phyloP scores from a whole-genome alignment of 139 green algal genomes.

The Chlorella vulgaris region DNA sequence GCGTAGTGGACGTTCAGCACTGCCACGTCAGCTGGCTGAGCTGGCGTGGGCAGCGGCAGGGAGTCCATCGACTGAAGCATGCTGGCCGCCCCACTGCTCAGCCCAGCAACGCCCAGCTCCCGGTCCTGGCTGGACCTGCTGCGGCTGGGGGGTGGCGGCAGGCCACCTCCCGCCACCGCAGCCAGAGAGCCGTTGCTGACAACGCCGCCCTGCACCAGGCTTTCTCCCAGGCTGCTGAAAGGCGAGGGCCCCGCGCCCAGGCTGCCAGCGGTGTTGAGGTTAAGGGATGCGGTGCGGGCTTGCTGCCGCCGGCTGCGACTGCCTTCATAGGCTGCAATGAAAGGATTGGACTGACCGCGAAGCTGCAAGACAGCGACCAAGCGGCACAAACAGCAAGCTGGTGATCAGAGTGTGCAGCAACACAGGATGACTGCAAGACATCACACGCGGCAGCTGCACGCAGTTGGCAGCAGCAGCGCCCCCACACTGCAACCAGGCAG shows the following conservation, averaged over 20 bases:
- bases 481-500: no score
- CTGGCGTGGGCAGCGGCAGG: constrained; percentile 32
- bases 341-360: constrained; percentile 43
- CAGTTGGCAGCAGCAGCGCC: no score
- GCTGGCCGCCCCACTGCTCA: neutral
- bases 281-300: neutral
- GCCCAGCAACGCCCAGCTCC: neutral
- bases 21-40: constrained; percentile 15
- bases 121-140: neutral
- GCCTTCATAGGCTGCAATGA: constrained; percentile 32
- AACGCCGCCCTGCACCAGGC: no score
- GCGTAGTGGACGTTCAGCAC: constrained; percentile 42
- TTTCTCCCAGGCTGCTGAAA: neutral
- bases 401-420: no score
- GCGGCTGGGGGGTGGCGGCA: neutral
- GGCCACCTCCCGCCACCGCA: neutral
- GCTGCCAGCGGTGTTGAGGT: neutral
- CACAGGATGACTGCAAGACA: neutral
- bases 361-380: constrained; percentile 24
- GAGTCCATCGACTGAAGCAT: neutral
- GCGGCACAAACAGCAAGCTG: no score
- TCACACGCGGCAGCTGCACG: no score
- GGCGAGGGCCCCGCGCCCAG: neutral
- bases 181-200: neutral
- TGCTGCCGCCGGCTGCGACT: constrained; percentile 24